Evolutionary conservation across 164 flowering plant species (phyloP), one percentile per base, ranked within the genome.

Genomic region (Umbilicus rupestris): DNA sequence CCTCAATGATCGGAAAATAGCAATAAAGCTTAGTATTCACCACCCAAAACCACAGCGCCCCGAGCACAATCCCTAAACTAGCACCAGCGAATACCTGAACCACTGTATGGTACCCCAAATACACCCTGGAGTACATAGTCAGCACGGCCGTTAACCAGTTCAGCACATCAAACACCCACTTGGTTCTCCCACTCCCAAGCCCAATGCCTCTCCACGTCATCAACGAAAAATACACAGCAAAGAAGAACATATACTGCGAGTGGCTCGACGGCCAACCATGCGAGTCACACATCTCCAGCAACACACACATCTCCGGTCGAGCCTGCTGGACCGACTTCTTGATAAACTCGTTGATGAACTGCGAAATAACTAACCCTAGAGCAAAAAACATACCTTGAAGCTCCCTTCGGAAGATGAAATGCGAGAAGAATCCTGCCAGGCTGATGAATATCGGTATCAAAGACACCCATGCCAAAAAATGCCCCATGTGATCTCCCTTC

Each of bases 191-290:
- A 22, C 26, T 62, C 17, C 45, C 55, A 16, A 81, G 20, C 63
- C 85, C 84, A 29, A 78, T 63, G 20, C 83, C 81, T 17, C 67
- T 69, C 29, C 64, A 65, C 10, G 82, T 79, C 62, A 89, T 47
- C 14, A 93, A 76, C 3, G 92, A 75, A 64, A 83, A 78, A 66
- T 89, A 94, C 0, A 71, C 66, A 3, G 96, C 85, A 76, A 90
- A 90, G 79, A 94, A 94, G 81, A 89, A 90, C 97, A 89, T 91
- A 80, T 80, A 94, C 75, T 87, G 95, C 3, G 97, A 86, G 70
- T 94, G 98, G 71, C 88, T 82, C n/a, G 97, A 94, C 6, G 98
- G 98, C 98, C 98, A 94, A 12, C 98, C 98, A 28, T 94, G 96
- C 1, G 98, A 94, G 63, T 91, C 98, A 76, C 97, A 94, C 76